Base-by-base conservation (phyloP, 2,329 filamentous ascomycete species). In the Penicillium occitanis region DNA sequence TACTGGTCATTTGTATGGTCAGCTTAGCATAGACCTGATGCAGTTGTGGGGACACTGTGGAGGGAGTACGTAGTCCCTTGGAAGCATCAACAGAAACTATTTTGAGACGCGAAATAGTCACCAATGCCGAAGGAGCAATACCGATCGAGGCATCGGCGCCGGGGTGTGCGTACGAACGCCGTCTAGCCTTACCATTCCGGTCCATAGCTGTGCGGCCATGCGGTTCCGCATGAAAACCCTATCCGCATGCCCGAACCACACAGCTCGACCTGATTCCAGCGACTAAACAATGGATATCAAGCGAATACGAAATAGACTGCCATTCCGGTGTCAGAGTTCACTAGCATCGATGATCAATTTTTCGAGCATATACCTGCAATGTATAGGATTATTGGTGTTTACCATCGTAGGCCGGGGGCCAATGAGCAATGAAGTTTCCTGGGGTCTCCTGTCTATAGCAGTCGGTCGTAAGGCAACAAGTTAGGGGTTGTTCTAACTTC, bases 171-270 rank as follows among this genome's bases (percentile, higher is more conserved):
- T 7, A 51, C 4, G 48, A 51, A 40, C 2, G n/a, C 17, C 53
- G 53, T 10, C 8, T 57, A 11, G 7, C 55, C 5, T 40, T 58
- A 40, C 55, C 55, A 58, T 40, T 40, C 33, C 22, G 30, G 55
- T 25, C 55, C 33, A 7, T 28, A 40, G 55, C n/a, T 58, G 48
- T 28, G 48, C 22, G 35, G 55, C 37, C 57, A 62, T 62, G 60
- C 60, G 60, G 60, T 62, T 62, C 60, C 60, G 60, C 60, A 62
- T 62, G 44, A 51, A 35, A 19, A 25, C 50, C 60, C 28, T 22
- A 51, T 62, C 60, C 44, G 59, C 40, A 61, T 61, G 60, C 6
- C 60, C 60, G 60, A 51, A 51, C 60, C 44, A 51, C 60, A 51
- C 46, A 62, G 44, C 44, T 17, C 11, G 60, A 30, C 28, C 11